Base-by-base conservation (phyloP, 2,329 filamentous ascomycete species). In the Phialophora macrospora region DNA sequence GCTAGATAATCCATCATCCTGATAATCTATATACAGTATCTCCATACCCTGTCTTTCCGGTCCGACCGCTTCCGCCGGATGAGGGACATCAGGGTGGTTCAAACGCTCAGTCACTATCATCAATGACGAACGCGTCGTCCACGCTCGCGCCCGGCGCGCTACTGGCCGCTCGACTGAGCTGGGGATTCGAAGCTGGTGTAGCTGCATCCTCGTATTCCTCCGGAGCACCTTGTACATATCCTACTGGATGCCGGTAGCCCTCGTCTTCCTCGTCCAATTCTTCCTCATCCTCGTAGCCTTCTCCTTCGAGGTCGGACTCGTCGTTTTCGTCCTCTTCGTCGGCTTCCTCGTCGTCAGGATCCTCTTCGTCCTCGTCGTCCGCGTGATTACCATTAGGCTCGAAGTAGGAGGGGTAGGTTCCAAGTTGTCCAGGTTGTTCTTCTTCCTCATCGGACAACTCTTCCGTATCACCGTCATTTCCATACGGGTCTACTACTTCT, bases 71-170 rank as follows among this genome's bases (percentile, higher is more conserved):
- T 7, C 38, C 38, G 17, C 17, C 38, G 17, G 17, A n/a, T 8
- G 6, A 7, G n/a, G 17, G n/a, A n/a, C 5, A n/a, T 44, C 5
- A 4, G 14, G 38, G 8, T n/a, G 17, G 1, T n/a, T 12, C 20
- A 41, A 12, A 8, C n/a, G 34, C 20, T 63, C 62, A 69, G 54
- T 71, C 69, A 56, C 67, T 69, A 64, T 73, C 71, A 63, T 70
- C 71, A 65, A 73, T 59, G 28, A 70, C 70, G 49, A 73, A 60
- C 1, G 71, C 71, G 55, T 72, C 71, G 30, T 73, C 70, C 28
- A 59, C 60, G 17, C 64, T 72, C 9, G 57, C 68, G 8, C 71
- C 71, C 6, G 66, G 64, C 1, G 62, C 71, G 48, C 62, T 66
- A 28, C 68, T 71, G 17, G 68, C 60, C 2, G 65, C 65, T 20